phyloP scores from a whole-genome alignment of 371 early-diverging fungal species.

The Batkoa obscura region DNA sequence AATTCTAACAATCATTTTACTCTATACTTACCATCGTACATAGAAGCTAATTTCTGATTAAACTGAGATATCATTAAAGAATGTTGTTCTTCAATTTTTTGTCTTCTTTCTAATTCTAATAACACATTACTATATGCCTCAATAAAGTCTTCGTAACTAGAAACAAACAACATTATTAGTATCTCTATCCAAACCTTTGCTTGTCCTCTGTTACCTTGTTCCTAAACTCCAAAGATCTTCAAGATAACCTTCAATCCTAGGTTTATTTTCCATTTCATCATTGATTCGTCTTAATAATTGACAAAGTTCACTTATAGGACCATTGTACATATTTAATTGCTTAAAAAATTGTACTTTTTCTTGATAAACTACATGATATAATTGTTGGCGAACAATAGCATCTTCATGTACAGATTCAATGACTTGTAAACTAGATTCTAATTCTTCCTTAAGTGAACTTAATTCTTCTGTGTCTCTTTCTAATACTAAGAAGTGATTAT shows the following conservation, averaged over 20 bases:
- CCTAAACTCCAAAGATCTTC: neutral
- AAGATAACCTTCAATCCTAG: neutral
- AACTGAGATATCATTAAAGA: neutral
- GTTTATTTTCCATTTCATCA: neutral
- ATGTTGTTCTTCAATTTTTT: neutral
- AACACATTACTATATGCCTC: neutral
- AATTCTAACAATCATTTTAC: no score
- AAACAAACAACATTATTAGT: neutral
- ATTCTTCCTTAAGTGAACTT: conserved; percentile 13
- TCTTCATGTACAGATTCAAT: conserved; percentile 6
- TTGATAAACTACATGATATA: conserved; percentile 2
- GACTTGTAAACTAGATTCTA: conserved; percentile 13
- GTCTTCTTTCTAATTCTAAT: neutral
- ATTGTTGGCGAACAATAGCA: conserved; percentile 5
- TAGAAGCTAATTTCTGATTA: neutral
- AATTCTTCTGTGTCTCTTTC: conserved; percentile 15
- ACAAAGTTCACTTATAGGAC: neutral
- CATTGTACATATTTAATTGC: neutral
- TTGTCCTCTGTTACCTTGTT: neutral
- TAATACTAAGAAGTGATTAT: conserved; percentile 10
- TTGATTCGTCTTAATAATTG: neutral
- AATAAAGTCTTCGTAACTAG: conserved; percentile 1
- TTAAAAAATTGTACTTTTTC: neutral
- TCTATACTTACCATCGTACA: neutral
- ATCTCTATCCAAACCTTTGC: neutral